Percentiles rank a stretch among this genome's conserved stretches.
These are phyloP conservation scores for Populus hybrid DNA, from an alignment of 441 rosid species.

Conservation along the genomic window DNA sequence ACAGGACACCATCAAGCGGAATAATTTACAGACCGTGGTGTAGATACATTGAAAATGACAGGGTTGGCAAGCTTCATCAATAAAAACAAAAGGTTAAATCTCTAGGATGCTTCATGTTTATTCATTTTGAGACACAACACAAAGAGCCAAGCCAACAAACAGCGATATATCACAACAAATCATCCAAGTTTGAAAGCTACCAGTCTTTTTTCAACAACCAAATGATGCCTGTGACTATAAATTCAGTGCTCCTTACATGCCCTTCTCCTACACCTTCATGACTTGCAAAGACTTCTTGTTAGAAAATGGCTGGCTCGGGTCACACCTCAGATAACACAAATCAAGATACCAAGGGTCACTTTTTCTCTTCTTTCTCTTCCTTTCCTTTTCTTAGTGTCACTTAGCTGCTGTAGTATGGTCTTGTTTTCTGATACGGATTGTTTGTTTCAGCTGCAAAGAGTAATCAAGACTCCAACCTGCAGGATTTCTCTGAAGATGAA, in stretches of 20 bases:
- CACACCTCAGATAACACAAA: slow-evolving; percentile 4
- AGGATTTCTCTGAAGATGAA: slow-evolving; percentile 45
- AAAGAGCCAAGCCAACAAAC: slow-evolving; percentile 24
- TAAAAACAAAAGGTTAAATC: not conserved
- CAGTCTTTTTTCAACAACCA: slow-evolving; percentile 27
- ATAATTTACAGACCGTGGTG: no score
- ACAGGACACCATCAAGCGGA: not conserved
- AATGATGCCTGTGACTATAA: not conserved
- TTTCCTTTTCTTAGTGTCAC: not conserved
- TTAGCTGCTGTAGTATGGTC: not conserved
- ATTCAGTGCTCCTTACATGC: not conserved
- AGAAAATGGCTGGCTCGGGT: slow-evolving; percentile 17
- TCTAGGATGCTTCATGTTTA: not conserved
- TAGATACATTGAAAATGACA: not conserved
- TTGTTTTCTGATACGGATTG: not conserved
- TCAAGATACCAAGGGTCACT: slow-evolving; percentile 7
- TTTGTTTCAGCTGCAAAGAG: slow-evolving; percentile 11
- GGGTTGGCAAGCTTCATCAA: not conserved
- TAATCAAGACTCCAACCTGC: not conserved
- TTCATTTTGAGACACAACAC: not conserved
- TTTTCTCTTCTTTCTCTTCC: not conserved
- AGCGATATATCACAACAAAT: slow-evolving; percentile 21
- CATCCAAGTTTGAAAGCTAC: slow-evolving; percentile 22
- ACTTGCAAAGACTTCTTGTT: not conserved
- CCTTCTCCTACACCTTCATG: not conserved